A percentile compares a stretch with the other conserved stretches of the same genome.
phyloP scores from a whole-genome alignment of 2,329 filamentous ascomycete species.

The Alternaria metachromatica region DNA sequence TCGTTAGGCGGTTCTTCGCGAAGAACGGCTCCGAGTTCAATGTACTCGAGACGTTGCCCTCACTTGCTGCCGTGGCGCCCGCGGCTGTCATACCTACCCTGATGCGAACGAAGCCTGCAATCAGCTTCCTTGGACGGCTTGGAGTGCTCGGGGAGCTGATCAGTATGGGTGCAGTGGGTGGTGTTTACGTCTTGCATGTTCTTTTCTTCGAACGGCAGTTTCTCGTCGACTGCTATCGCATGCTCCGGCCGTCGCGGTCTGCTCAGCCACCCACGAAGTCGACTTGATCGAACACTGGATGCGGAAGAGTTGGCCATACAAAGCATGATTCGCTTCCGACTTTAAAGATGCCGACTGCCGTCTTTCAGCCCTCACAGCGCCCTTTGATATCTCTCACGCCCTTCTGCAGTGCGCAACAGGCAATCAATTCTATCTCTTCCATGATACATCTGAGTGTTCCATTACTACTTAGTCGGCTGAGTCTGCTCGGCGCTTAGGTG shows the following conservation, averaged over 20 bases:
- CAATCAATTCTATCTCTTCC: background rate
- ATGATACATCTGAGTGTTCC: background rate
- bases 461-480: no score
- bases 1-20: constrained; percentile 62
- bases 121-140: constrained; percentile 37
- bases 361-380: background rate
- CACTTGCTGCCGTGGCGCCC: constrained; percentile 43
- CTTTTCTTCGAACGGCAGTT: constrained; percentile 42
- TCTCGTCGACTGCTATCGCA: constrained; percentile 42
- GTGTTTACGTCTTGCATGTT: constrained; percentile 44
- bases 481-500: background rate
- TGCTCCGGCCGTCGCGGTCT: constrained; percentile 31
- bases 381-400: background rate
- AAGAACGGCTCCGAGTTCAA: constrained; percentile 25
- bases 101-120: constrained; percentile 39
- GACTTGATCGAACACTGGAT: background rate
- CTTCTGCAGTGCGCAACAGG: background rate
- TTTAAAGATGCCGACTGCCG: background rate
- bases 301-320: background rate
- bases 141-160: constrained; percentile 53
- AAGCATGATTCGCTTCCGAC: background rate
- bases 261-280: background rate
- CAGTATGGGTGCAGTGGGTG: constrained; percentile 47
- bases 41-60: constrained; percentile 29
- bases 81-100: constrained; percentile 48